A percentile compares a stretch with the other conserved stretches of the same genome.
phyloP scores from a whole-genome alignment of 2,329 filamentous ascomycete species.

The Fusarium succisae region DNA sequence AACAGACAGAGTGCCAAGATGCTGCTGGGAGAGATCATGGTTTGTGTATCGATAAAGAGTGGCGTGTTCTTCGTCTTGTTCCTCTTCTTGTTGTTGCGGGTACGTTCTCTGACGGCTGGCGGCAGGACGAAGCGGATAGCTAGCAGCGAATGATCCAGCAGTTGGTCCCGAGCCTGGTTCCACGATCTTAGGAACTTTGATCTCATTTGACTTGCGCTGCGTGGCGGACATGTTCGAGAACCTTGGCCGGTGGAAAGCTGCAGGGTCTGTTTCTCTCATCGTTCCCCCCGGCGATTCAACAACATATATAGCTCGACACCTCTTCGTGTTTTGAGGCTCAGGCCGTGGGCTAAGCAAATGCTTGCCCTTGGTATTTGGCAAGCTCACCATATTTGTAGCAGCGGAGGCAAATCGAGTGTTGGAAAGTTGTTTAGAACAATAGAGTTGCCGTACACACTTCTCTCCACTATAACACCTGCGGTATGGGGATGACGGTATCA shows the following conservation, averaged over 20 bases:
- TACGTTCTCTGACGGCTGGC: background rate
- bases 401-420: background rate
- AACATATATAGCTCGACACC: conserved; percentile 5
- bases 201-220: background rate
- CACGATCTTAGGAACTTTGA: background rate
- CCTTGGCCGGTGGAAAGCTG: background rate
- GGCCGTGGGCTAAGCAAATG: conserved; percentile 22
- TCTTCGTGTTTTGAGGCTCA: conserved; percentile 9
- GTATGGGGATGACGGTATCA: background rate
- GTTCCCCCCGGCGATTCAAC: conserved; percentile 31
- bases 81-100: background rate
- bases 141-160: too few species aligned
- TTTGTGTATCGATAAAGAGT: background rate
- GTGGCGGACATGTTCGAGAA: background rate
- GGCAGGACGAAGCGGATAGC: background rate
- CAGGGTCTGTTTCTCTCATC: conserved; percentile 16
- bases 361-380: conserved; percentile 5
- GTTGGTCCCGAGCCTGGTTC: background rate
- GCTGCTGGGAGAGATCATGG: conserved; percentile 17
- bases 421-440: background rate
- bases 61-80: background rate
- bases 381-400: conserved; percentile 4
- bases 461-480: background rate
- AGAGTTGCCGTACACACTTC: background rate
- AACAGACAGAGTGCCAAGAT: conserved; percentile 19